These are phyloP conservation scores for Talaromyces amestolkiae DNA, from an alignment of 2,329 filamentous ascomycete genomes.

Conservation along the genomic window DNA sequence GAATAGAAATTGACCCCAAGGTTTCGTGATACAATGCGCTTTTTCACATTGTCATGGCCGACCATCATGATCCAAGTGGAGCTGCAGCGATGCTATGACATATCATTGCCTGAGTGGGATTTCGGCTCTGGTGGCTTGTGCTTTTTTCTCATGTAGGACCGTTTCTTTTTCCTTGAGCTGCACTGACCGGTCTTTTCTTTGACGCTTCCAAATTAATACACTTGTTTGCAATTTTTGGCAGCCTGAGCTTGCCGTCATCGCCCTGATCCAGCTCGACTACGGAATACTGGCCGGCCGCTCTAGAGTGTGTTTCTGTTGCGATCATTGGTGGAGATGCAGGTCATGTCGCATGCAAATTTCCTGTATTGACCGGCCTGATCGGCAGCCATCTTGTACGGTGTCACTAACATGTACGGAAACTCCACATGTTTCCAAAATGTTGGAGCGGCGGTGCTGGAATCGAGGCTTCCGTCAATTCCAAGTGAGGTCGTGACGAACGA, in stretches of 20 bases:
- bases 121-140: constrained; percentile 7
- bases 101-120: constrained; percentile 10
- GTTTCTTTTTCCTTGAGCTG: constrained; percentile 15
- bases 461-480: constrained; percentile 3
- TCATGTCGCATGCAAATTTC: constrained; percentile 10
- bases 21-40: background rate
- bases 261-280: background rate
- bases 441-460: constrained; percentile 8
- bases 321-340: background rate
- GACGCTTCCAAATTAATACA: background rate
- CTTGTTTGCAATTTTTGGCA: constrained; percentile 9
- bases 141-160: constrained; percentile 8
- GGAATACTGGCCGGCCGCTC: background rate
- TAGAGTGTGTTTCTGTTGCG: background rate
- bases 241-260: constrained; percentile 1
- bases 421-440: constrained; percentile 9
- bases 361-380: constrained; percentile 14
- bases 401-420: constrained; percentile 9
- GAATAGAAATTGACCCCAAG: background rate
- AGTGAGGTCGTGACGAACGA: constrained; percentile 9
- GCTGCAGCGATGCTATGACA: constrained; percentile 6
- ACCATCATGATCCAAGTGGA: constrained; percentile 1
- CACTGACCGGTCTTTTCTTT: constrained; percentile 2
- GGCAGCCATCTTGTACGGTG: constrained; percentile 4
- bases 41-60: background rate